Conservation (phyloP, 2,329 filamentous ascomycete species). For the Paecilomyces dactylethromorphus region DNA sequence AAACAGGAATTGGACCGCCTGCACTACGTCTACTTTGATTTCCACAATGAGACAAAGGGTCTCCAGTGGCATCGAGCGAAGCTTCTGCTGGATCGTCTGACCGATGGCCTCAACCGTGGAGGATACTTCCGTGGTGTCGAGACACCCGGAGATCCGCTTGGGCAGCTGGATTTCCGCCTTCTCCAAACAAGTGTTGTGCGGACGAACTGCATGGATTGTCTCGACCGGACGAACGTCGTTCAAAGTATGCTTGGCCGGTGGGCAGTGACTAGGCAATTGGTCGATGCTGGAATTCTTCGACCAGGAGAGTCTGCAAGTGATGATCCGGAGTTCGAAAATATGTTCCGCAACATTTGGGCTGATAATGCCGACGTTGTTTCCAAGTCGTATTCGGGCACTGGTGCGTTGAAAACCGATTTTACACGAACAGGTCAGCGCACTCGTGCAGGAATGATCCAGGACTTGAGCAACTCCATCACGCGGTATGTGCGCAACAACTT, state of each 20-base stretch:
- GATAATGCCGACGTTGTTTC: slow-evolving; percentile 97
- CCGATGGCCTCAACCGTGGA: slow-evolving; percentile 67
- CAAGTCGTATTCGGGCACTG: slow-evolving; percentile 87
- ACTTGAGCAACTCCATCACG: slow-evolving; percentile 80
- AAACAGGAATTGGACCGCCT: slow-evolving; percentile 69
- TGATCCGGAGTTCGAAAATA: slow-evolving; percentile 73
- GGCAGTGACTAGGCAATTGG: slow-evolving; percentile 81
- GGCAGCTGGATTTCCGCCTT: slow-evolving; percentile 70
- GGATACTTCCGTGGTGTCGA: slow-evolving; percentile 92
- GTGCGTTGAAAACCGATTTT: slow-evolving; percentile 95
- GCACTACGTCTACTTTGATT: slow-evolving; percentile 98
- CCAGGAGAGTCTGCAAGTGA: slow-evolving; percentile 72
- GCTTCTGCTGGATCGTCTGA: slow-evolving; percentile 74
- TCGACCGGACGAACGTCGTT: slow-evolving; percentile 95
- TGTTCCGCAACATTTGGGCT: slow-evolving; percentile 97
- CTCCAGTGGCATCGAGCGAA: slow-evolving; percentile 88
- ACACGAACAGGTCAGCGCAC: slow-evolving; percentile 90
- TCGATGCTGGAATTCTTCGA: slow-evolving; percentile 71
- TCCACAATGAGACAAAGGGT: slow-evolving; percentile 95
- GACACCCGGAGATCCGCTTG: slow-evolving; percentile 64
- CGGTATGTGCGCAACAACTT: slow-evolving; percentile 95
- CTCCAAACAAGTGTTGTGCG: slow-evolving; percentile 85
- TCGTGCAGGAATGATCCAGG: slow-evolving; percentile 74
- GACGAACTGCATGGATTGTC: slow-evolving; percentile 98
- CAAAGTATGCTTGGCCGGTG: slow-evolving; percentile 93